These are phyloP conservation scores for Tilletia walkeri DNA, from an alignment of 1,284 basidiomycete genomes.

Conservation along the genomic window DNA sequence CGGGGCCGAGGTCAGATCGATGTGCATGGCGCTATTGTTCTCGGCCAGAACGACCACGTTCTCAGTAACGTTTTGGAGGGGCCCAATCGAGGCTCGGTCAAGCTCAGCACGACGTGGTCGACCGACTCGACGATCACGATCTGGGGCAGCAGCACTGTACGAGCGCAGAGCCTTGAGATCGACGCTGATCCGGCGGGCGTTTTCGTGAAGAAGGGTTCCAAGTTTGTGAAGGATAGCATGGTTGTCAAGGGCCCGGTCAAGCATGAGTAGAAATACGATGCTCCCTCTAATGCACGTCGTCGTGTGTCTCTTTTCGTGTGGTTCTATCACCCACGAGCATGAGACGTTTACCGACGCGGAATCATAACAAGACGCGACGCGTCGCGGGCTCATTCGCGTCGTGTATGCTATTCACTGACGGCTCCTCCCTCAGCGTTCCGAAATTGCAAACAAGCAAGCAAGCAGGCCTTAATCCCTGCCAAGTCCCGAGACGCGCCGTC, in stretches of 20 bases:
- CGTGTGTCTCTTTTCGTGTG: too few relatives aligned
- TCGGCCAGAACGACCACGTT: neutral
- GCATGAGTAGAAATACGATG: neutral
- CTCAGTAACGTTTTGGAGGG: neutral
- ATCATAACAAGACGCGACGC: too few relatives aligned
- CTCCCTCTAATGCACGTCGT: neutral
- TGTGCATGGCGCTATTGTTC: neutral
- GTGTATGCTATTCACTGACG: too few relatives aligned
- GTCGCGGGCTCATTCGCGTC: too few relatives aligned
- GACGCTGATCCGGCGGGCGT: constrained; percentile 12
- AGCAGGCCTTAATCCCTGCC: too few relatives aligned
- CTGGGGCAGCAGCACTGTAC: neutral
- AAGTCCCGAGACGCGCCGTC: too few relatives aligned
- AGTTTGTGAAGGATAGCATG: neutral
- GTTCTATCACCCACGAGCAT: too few relatives aligned
- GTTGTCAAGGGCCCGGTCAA: constrained; percentile 12
- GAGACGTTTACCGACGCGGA: too few relatives aligned
- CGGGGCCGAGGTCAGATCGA: constrained; percentile 12
- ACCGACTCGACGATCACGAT: constrained; percentile 1
- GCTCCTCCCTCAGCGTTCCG: too few relatives aligned
- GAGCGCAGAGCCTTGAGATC: neutral
- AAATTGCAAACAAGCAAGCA: too few relatives aligned
- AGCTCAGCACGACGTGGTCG: neutral
- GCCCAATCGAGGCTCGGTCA: neutral
- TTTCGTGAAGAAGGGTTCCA: constrained; percentile 1